phyloP scores from a whole-genome alignment of 2,329 filamentous ascomycete genomes.

The Pseudogymnoascus sp. region DNA sequence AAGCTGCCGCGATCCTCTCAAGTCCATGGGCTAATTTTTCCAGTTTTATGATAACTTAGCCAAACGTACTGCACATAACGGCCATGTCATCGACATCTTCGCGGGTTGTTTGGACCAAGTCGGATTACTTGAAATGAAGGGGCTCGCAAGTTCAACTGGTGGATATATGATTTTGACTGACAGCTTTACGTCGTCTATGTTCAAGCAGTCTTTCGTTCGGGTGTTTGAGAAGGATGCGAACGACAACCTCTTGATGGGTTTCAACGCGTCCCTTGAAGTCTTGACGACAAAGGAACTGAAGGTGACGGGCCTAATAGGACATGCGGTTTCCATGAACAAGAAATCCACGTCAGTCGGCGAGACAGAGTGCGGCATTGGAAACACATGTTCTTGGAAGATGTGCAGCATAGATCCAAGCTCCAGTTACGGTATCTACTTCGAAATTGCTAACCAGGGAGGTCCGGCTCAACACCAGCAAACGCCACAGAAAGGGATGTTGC shows the following conservation, averaged over 20 bases:
- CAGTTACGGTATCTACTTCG: slow-evolving; percentile 95
- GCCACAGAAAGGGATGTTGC: slow-evolving; percentile 89
- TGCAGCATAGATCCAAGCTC: slow-evolving; percentile 91
- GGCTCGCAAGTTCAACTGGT: slow-evolving; percentile 88
- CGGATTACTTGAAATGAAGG: slow-evolving; percentile 96
- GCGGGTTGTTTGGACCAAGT: slow-evolving; percentile 96
- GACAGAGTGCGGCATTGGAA: slow-evolving; percentile 96
- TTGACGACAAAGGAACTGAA: slow-evolving; percentile 97
- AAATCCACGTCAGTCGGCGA: slow-evolving; percentile 96
- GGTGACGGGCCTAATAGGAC: slow-evolving; percentile 93
- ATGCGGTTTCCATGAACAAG: slow-evolving; percentile 95
- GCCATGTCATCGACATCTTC: slow-evolving; percentile 96
- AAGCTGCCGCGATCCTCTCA: neutral
- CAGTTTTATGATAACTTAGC: slow-evolving; percentile 92
- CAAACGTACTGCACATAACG: slow-evolving; percentile 91
- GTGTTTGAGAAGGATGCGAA: slow-evolving; percentile 95
- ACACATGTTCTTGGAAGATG: slow-evolving; percentile 99
- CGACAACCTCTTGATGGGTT: slow-evolving; percentile 94
- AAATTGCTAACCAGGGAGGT: slow-evolving; percentile 90
- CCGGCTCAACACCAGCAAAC: slow-evolving; percentile 77
- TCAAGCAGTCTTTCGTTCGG: slow-evolving; percentile 95
- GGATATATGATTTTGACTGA: slow-evolving; percentile 98
- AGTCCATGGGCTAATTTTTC: neutral
- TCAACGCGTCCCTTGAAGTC: slow-evolving; percentile 93
- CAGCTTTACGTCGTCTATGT: slow-evolving; percentile 98